These are phyloP conservation scores for Carex cristatella DNA, from an alignment of 176 grass and related monocot genomes.

Conservation along the genomic window DNA sequence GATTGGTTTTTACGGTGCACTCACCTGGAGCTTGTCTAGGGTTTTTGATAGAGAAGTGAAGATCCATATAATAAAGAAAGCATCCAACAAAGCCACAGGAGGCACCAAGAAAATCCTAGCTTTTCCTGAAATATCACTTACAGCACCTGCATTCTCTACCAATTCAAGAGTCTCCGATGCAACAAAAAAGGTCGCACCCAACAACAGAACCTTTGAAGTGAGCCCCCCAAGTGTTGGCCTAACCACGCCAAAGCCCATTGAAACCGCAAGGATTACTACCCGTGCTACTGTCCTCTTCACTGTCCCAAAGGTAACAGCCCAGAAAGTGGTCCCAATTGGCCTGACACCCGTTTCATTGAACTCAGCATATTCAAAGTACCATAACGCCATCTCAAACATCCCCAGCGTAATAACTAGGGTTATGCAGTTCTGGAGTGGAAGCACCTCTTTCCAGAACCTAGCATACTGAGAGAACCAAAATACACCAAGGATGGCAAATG, in stretches of 20 bases:
- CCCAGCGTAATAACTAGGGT: conserved; percentile 92
- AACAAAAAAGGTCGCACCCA: conserved; percentile 91
- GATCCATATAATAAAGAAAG: conserved; percentile 94
- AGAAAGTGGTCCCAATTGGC: conserved; percentile 89
- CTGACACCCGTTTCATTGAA: conserved; percentile 83
- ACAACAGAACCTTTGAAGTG: conserved; percentile 93
- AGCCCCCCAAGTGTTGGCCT: conserved; percentile 88
- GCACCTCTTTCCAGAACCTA: conserved; percentile 91
- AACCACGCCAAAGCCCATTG: conserved; percentile 96
- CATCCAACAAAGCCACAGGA: conserved; percentile 94
- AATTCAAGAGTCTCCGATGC: conserved; percentile 96
- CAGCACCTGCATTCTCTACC: conserved; percentile 94
- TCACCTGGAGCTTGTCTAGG: conserved; percentile 80
- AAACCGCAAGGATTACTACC: conserved; percentile 80
- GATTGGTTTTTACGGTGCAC: not conserved
- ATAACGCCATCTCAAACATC: conserved; percentile 97
- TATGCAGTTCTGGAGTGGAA: conserved; percentile 99
- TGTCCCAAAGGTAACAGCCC: conserved; percentile 93
- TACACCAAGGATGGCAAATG: conserved; percentile 74
- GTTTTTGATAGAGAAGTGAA: conserved; percentile 93
- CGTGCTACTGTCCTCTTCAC: conserved; percentile 83
- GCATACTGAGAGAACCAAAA: conserved; percentile 98
- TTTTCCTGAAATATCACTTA: conserved; percentile 95
- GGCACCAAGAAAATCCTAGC: conserved; percentile 90
- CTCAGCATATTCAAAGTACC: conserved; percentile 98